Conservation (phyloP, 2,329 filamentous ascomycete species). For the Aspergillus spinulosporus region DNA sequence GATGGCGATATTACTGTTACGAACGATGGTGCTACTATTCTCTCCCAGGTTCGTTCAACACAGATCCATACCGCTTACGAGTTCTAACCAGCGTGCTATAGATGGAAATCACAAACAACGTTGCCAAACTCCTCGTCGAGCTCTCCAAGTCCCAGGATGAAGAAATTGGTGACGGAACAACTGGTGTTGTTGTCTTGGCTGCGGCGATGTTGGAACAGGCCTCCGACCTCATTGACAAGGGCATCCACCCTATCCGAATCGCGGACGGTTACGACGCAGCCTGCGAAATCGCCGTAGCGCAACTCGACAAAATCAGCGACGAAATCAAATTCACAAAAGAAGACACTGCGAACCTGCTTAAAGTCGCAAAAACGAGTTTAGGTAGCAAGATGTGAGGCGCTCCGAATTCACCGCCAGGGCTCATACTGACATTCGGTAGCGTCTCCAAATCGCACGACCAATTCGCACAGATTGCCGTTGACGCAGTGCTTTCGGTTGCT, state of each 20-base stretch:
- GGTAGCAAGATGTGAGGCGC: constrained; percentile 80
- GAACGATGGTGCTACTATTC: constrained; percentile 96
- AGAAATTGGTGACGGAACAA: constrained; percentile 97
- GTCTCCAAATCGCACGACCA: constrained; percentile 98
- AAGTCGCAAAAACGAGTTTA: constrained; percentile 92
- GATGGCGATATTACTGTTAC: constrained; percentile 99
- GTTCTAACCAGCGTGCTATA: constrained; percentile 37
- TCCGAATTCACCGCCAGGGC: background rate
- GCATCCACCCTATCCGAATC: constrained; percentile 97
- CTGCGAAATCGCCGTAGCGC: constrained; percentile 90
- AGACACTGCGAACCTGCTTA: constrained; percentile 81
- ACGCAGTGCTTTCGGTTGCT: constrained; percentile 93
- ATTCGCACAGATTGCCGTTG: constrained; percentile 94
- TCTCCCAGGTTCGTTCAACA: constrained; percentile 62
- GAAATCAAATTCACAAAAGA: constrained; percentile 80
- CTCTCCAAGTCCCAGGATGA: constrained; percentile 98
- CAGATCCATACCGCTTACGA: background rate
- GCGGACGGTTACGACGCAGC: constrained; percentile 97
- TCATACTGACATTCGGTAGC: constrained; percentile 34
- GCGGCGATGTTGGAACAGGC: constrained; percentile 95
- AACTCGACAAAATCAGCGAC: constrained; percentile 92
- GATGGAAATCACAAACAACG: constrained; percentile 99
- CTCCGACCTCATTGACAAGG: constrained; percentile 97
- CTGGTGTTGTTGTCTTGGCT: constrained; percentile 92
- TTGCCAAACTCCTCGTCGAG: constrained; percentile 94